These are phyloP conservation scores for Penicillium verhagenii DNA, from an alignment of 495 filamentous ascomycete genomes.

Conservation along the genomic window DNA sequence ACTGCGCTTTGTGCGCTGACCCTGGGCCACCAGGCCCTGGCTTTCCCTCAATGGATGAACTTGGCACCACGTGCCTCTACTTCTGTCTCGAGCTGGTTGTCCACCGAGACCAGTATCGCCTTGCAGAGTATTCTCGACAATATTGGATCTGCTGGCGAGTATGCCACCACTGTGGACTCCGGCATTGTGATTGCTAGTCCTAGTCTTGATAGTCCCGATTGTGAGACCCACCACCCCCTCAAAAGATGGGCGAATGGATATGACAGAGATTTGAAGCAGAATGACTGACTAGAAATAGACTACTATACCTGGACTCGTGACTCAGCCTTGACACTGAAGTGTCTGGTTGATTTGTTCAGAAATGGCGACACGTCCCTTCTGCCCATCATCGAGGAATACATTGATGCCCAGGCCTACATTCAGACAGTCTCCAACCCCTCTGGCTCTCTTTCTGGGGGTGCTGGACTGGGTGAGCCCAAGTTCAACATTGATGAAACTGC, in stretches of 20 bases:
- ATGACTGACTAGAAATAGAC: conserved; percentile 16
- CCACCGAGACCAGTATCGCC: conserved; percentile 50
- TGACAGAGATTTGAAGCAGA: neutral
- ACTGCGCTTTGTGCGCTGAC: conserved; percentile 27
- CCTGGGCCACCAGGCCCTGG: conserved; percentile 21
- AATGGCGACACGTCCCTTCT: conserved; percentile 54
- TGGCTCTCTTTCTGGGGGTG: conserved; percentile 44
- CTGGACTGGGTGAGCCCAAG: conserved; percentile 62
- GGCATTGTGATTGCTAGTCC: conserved; percentile 65
- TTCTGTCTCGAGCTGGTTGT: conserved; percentile 50
- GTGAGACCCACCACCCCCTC: neutral
- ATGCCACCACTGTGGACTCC: conserved; percentile 41
- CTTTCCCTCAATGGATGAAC: neutral
- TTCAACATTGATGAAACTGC: conserved; percentile 53
- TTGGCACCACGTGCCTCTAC: neutral
- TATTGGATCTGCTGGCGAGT: conserved; percentile 55
- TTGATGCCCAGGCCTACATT: conserved; percentile 57
- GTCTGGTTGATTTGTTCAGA: conserved; percentile 57
- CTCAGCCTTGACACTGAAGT: conserved; percentile 61
- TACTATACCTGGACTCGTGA: conserved; percentile 73
- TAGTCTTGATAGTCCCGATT: conserved; percentile 20
- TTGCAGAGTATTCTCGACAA: conserved; percentile 55
- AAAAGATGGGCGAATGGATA: no score
- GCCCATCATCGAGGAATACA: conserved; percentile 54
- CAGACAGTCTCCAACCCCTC: conserved; percentile 52